phyloP scores from a whole-genome alignment of 164 flowering plant species.

The Kingdonia uniflora region DNA sequence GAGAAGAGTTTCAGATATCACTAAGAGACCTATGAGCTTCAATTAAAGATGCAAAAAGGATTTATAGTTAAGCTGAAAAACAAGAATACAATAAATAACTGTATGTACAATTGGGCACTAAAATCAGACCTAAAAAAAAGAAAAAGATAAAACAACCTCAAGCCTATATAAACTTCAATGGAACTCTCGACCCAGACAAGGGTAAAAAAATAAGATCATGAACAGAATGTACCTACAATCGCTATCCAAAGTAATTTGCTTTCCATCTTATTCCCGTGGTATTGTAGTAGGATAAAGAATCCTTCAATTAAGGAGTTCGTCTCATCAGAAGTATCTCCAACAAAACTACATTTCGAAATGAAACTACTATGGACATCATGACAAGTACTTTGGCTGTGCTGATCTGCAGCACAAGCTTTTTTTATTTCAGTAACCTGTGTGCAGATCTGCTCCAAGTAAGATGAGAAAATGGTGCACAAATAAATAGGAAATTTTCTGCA shows the following conservation, averaged over 20 bases:
- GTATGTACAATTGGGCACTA: not conserved
- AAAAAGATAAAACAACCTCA: no score
- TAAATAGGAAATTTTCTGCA: no score
- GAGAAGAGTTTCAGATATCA: no score
- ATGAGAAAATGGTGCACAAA: not conserved
- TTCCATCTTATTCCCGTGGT: no score
- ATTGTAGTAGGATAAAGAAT: not conserved
- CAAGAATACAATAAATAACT: not conserved
- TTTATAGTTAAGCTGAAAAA: no score
- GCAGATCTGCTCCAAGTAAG: not conserved
- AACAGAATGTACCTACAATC: not conserved
- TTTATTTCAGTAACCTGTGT: not conserved
- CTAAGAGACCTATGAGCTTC: no score
- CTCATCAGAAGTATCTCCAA: conserved; percentile 1
- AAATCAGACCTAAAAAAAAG: not conserved
- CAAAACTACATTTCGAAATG: not conserved
- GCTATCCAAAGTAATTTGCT: conserved; percentile 2
- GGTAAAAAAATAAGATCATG: not conserved
- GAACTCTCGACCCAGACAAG: not conserved
- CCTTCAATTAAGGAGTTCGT: not conserved
- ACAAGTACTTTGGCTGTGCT: no score
- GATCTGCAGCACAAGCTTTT: no score
- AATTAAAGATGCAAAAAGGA: no score
- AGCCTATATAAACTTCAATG: not conserved
- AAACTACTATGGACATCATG: no score